Evolutionary conservation across 2,329 filamentous ascomycete species (phyloP).

Genomic region (Xylaria sp.): DNA sequence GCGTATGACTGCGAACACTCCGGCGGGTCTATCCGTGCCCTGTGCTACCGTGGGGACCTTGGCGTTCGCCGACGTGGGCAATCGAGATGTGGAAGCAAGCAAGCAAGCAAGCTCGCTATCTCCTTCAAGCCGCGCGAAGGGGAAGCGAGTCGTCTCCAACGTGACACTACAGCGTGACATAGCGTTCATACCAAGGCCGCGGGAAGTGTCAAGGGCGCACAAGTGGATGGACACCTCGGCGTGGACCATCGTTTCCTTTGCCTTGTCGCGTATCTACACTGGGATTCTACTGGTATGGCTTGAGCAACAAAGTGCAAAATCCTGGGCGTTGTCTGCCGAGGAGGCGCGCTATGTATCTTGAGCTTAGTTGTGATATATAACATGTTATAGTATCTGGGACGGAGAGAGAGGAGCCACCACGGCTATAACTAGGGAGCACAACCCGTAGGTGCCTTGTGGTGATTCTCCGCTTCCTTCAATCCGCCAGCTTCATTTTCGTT

Average conservation of each 20-base stretch:
- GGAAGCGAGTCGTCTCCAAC: not conserved
- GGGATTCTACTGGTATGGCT: not conserved
- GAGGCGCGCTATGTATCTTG: not conserved
- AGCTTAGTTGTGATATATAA: not conserved
- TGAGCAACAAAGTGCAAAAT: not conserved
- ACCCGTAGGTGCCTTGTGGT: not conserved
- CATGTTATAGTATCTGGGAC: not conserved
- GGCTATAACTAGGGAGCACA: not conserved
- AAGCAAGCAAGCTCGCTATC: not conserved
- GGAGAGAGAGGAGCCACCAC: slow-evolving; percentile 5
- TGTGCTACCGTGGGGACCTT: slow-evolving; percentile 27
- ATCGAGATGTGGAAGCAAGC: slow-evolving; percentile 8
- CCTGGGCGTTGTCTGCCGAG: not conserved
- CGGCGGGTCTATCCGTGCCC: slow-evolving; percentile 10
- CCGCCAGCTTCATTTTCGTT: slow-evolving; percentile 2
- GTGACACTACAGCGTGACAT: not conserved
- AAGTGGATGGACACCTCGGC: not conserved
- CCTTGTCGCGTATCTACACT: slow-evolving; percentile 1
- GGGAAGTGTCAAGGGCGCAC: not conserved
- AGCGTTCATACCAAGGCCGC: not conserved
- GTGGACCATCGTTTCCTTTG: not conserved
- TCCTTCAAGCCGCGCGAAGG: not conserved
- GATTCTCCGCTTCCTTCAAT: not conserved
- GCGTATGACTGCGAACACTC: slow-evolving; percentile 2
- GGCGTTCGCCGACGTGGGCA: slow-evolving; percentile 21